Conservation (phyloP, 345 rosid genomes). For the Arabis alpina region DNA sequence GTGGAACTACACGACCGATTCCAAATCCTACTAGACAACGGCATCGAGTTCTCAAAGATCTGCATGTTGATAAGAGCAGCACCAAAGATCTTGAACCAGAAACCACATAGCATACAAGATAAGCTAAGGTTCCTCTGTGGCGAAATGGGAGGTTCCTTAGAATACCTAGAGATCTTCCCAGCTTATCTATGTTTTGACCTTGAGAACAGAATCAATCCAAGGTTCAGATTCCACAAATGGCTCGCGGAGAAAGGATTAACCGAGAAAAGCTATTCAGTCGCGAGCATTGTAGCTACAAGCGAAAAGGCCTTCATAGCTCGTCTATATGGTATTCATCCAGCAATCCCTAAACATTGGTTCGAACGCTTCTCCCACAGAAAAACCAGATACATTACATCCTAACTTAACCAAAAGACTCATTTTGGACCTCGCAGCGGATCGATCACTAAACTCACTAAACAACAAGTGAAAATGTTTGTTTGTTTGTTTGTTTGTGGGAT, state of each 20-base stretch:
- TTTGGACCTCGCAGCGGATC: constrained; percentile 15
- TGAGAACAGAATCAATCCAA: constrained; percentile 65
- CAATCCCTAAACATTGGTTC: constrained; percentile 61
- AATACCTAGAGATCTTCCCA: constrained; percentile 54
- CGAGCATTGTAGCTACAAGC: constrained; percentile 72
- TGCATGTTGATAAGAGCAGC: constrained; percentile 49
- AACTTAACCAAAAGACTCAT: constrained; percentile 5
- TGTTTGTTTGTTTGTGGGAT: constrained; percentile 21
- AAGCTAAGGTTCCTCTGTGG: constrained; percentile 56
- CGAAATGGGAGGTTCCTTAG: constrained; percentile 55
- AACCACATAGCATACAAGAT: constrained; percentile 49
- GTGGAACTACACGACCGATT: constrained; percentile 58
- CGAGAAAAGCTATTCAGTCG: constrained; percentile 51
- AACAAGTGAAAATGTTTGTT: too few species aligned
- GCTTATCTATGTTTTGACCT: constrained; percentile 65
- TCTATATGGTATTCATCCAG: constrained; percentile 63
- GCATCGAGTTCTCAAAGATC: constrained; percentile 55
- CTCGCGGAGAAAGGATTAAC: constrained; percentile 56
- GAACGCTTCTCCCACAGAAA: constrained; percentile 49
- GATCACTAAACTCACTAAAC: neutral
- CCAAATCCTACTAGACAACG: constrained; percentile 48
- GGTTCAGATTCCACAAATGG: constrained; percentile 60
- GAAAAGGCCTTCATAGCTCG: constrained; percentile 62
- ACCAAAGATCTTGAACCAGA: constrained; percentile 70
- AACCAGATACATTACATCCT: constrained; percentile 17